Evolutionary conservation across 352 stramenopile genomes (phyloP), one percentile per base, ranked within the genome.

Genomic region (Phytophthora europaea): DNA sequence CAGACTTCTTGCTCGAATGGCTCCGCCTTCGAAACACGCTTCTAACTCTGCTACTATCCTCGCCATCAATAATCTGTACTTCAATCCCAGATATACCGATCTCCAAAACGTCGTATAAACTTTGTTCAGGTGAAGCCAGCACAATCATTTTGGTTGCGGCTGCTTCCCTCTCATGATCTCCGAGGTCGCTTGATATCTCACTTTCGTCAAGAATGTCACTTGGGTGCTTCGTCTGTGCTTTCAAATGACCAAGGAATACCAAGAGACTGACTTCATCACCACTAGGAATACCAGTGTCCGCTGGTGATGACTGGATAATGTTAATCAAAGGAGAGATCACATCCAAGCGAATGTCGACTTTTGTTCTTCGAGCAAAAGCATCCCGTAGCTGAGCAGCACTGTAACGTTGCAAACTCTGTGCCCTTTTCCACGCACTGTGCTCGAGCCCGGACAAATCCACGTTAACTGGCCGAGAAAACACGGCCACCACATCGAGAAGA

Each of bases 291-390:
- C 50, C 40, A 34, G 47, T 67, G 6, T 72, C 54, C n/a, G 51
- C 36, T 40, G 73, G 75, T 20, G 83, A 80, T 3, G 84, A 84
- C 53, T 94, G 78, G 33, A 88, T 77, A 26, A 96, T 64, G 34
- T 89, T 94, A 18, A 96, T 91, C 34, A 95, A 57, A 28, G 90
- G 90, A 8, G 90, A 95, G 10, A 94, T 91, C 13, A 96, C 80
- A 64, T 96, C 90, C 18, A 96, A 73, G 16, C 87, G 76, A 57
- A 96, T 70, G 34, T 93, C 78, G 5, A 96, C 72, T 61, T 87
- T 93, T 8, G 88, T 93, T 60, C 90, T 87, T 18, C 84, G 75
- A 47, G 84, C 77, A 28, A 96, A 67, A 9, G 87, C 88, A 59
- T 92, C 83, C 4, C 84, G 85, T 2, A 96, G 66, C 54, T 96